These are phyloP conservation scores for Candida alai DNA, from an alignment of 805 yeast species.

Conservation along the genomic window DNA sequence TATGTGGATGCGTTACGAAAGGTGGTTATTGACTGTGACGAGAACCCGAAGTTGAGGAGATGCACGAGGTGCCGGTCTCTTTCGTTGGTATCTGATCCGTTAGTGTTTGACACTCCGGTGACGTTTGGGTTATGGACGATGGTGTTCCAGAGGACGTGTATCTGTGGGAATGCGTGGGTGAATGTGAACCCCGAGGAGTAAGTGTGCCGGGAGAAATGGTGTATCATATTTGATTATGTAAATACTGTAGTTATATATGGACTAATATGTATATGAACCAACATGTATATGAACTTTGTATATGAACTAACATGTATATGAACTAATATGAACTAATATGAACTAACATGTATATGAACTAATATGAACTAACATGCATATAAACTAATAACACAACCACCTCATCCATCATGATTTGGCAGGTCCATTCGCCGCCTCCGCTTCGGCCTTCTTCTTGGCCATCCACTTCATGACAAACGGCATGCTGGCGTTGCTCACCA, in stretches of 20 bases:
- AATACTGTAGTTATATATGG: too few relatives aligned
- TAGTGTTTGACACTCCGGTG: constrained; percentile 29
- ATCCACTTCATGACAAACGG: constrained; percentile 24
- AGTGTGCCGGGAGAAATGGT: too few relatives aligned
- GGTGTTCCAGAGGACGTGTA: constrained; percentile 68
- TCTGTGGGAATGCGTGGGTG: constrained; percentile 79
- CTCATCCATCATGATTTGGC: too few relatives aligned
- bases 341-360: too few relatives aligned
- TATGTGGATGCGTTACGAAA: constrained; percentile 38
- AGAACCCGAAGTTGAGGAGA: constrained; percentile 22
- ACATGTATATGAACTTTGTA: too few relatives aligned
- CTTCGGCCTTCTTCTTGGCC: constrained; percentile 12
- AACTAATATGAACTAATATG: too few relatives aligned
- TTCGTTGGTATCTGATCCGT: constrained; percentile 38
- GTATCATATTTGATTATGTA: too few relatives aligned
- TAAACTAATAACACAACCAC: too few relatives aligned
- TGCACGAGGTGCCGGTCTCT: constrained; percentile 41
- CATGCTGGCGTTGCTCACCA: constrained; percentile 21
- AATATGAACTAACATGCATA: too few relatives aligned
- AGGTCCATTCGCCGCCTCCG: constrained; percentile 10
- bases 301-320: too few relatives aligned
- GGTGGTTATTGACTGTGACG: constrained; percentile 20
- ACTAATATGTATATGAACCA: too few relatives aligned
- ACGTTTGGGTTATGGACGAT: constrained; percentile 50
- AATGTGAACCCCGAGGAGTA: constrained; percentile 18